Evolutionary conservation across 2,329 filamentous ascomycete species (phyloP).

Genomic region (Hymenoscyphus fructigenus): DNA sequence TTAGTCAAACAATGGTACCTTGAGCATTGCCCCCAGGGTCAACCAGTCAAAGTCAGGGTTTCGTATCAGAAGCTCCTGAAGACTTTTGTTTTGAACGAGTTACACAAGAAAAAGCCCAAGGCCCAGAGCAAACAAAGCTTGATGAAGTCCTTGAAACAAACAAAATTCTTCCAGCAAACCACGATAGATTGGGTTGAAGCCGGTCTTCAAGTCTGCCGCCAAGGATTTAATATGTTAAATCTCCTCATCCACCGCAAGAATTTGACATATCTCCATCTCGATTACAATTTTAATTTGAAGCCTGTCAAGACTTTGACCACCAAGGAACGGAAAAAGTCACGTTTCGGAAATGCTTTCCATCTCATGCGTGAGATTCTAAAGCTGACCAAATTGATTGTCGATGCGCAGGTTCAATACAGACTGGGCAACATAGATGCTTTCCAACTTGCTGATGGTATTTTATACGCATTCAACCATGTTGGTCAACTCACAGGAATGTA

Average conservation of each 20-base stretch:
- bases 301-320: conserved; percentile 98
- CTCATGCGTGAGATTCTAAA: conserved; percentile 97
- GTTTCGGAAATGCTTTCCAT: conserved; percentile 98
- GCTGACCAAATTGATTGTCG: conserved; percentile 94
- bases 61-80: conserved; percentile 98
- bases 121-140: conserved; percentile 93
- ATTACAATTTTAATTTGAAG: conserved; percentile 99
- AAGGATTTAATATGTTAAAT: conserved; percentile 99
- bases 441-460: conserved; percentile 94
- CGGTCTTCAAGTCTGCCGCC: conserved; percentile 93
- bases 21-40: conserved; percentile 86
- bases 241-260: conserved; percentile 98
- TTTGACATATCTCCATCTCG: conserved; percentile 93
- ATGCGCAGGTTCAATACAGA: conserved; percentile 96
- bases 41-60: conserved; percentile 94
- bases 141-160: conserved; percentile 85
- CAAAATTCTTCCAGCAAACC: conserved; percentile 99
- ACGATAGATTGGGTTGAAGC: conserved; percentile 99
- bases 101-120: conserved; percentile 95
- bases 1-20: conserved; percentile 98
- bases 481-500: conserved; percentile 99
- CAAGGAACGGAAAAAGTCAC: conserved; percentile 98
- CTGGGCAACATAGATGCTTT: conserved; percentile 98
- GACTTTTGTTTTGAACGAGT: conserved; percentile 91
- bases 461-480: conserved; percentile 99